Evolutionary conservation across 495 filamentous ascomycete species (phyloP), one percentile per base, ranked within the genome.

Genomic region (Staphylotrichum longicolle): DNA sequence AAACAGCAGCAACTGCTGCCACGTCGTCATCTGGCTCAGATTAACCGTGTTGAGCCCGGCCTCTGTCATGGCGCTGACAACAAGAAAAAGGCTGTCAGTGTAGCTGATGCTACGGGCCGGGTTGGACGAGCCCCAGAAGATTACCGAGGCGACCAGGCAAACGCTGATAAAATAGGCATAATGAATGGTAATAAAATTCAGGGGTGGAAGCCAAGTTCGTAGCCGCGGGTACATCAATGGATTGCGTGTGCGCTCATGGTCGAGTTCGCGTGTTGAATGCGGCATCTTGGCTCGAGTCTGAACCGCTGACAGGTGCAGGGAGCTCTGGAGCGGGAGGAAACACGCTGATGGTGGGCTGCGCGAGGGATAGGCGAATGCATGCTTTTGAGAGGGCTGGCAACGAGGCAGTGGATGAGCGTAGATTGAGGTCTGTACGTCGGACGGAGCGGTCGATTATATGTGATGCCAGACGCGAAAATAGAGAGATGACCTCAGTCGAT

Each of bases 1-100:
- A 69, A 91, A 94, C 10, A 95, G 80, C 14, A 93, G 68, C 9
- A 82, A 71, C 67, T 96, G 92, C 68, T 96, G 92, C 70, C 87
- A 89, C 2, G 85, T 88, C 44, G 89, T 94, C 63, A 96, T 75
- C 51, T 83, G 77, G 57, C 85, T 89, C 58, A 86, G 59, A 70
- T 83, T 73, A 71, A 87, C 82, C 30, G 85, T 89, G 60, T 90
- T 91, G 39, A 92, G 75, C 0, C 88, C 88, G 39, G 91, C 88
- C 54, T 86, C 80, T 14, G 90, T 93, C 84, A 94, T 93, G 32
- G 91, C 90, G 63, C 85, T 89, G 46, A 89, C 84, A 48, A 84
- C 83, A 42, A 95, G 71, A 67, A 93, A 96, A 10, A 96, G 75
- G 11, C 86, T 82, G 70, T 96, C 89, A 7, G 82, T 81, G 74